Base-by-base conservation (phyloP, 2,329 filamentous ascomycete species). In the Verticillium nonalfalfae region DNA sequence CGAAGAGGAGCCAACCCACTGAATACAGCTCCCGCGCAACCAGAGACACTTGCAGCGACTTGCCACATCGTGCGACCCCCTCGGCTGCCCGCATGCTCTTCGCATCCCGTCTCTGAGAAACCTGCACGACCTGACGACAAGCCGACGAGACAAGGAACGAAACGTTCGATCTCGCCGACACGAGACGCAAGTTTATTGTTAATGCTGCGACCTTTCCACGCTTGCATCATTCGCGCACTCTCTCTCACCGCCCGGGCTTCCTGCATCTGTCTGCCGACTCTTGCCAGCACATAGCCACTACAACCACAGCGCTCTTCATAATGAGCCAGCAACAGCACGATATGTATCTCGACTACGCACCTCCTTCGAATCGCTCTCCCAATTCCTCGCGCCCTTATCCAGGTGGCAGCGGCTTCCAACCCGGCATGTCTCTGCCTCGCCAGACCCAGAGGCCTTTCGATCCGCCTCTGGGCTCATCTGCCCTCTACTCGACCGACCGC, bases 371-470 rank as follows among this genome's bases (percentile, higher is more conserved):
- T 84, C 68, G 83, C 79, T 88, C 80, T 80, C 82, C 62, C 78
- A 72, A 36, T 72, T 74, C 54, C 61, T 77, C 38, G 67, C 72
- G 56, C 68, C 66, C 57, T 61, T 90, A 62, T 86, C 89, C 70
- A 86, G 90, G 67, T 88, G 90, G 38, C 36, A 31, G 39, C 9
- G 63, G 63, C 38, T 65, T 66, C 56, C 64, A 65, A 59, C 64
- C 72, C 14, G 76, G 76, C 34, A 66, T 79, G 55, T 78, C 77
- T 7, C 71, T 79, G 13, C 77, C 77, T 13, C 71, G 77, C 34
- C 77, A 79, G 72, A 80, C 86, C 54, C 93, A 92, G 68, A 85
- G 91, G 68, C 90, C 90, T 67, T 91, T 93, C 72, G 92, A 96
- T 71, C 85, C 83, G 63, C 85, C 87, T 61, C 83, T 91, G 71